phyloP scores from a whole-genome alignment of 2,329 filamentous ascomycete species.

The Aspergillus spinulosporus region DNA sequence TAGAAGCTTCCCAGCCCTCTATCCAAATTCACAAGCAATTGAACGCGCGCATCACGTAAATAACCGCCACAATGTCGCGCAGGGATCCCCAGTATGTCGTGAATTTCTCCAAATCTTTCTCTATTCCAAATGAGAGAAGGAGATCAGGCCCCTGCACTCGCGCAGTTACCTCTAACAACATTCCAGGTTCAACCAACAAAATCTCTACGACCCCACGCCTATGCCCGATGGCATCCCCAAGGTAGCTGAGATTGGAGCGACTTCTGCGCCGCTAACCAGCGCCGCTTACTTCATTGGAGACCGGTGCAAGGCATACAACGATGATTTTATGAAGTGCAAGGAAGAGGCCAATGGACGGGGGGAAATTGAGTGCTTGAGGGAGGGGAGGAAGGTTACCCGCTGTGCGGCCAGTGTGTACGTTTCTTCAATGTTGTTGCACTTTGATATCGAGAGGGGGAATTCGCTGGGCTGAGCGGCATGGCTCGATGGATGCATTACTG shows the following conservation, averaged over 20 bases:
- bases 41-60: neutral
- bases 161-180: neutral
- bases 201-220: constrained; percentile 93
- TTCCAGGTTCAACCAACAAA: constrained; percentile 87
- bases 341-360: constrained; percentile 84
- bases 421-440: neutral
- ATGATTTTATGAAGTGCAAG: constrained; percentile 99
- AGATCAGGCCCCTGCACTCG: neutral
- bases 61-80: constrained; percentile 23
- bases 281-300: constrained; percentile 97
- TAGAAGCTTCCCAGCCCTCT: constrained; percentile 9
- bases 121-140: constrained; percentile 1
- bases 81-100: constrained; percentile 25
- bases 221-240: constrained; percentile 88
- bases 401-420: constrained; percentile 95
- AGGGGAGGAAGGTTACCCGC: constrained; percentile 92
- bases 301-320: constrained; percentile 91
- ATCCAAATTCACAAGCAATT: neutral
- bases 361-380: constrained; percentile 92
- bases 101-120: constrained; percentile 22
- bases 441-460: neutral
- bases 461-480: neutral
- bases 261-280: constrained; percentile 86
- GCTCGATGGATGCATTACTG: constrained; percentile 1
- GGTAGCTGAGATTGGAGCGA: constrained; percentile 90